Evolutionary conservation across 208 protist genomes (phyloP), one percentile per base, ranked within the genome.

Genomic region (Wallacemonas sp.): DNA sequence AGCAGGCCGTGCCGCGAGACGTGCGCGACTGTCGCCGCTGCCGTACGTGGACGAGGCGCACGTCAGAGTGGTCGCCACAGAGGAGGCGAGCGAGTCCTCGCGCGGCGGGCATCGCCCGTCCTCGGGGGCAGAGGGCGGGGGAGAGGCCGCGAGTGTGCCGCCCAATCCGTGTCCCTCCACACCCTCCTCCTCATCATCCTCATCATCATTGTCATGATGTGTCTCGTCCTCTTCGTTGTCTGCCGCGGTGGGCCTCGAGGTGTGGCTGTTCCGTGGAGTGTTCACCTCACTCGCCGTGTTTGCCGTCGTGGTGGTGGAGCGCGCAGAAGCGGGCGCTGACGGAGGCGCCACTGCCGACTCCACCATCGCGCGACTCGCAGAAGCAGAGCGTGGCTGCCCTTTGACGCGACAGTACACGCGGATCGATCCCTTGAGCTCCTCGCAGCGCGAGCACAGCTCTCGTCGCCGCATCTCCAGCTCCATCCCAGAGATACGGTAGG

Each of bases 381-480:
- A 20, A 3, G 54, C 54, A 25, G 32, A 31, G 5, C 8, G 12
- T 23, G 14, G 12, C 3, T 23, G 10, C 10, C 87, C 87, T 57
- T 89, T 91, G n/a, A 96, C 87, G 7, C 93, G 88, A 61, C 93
- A 96, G 76, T 92, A 96, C 32, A 97, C 93, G 18, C 93, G 85
- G 70, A 97, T 97, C 4, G 89, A 86, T 12, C 93, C 93, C 45
- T 94, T 94, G 26, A 97, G 49, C 72, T 93, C 90, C 70, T 96
- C 91, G 62, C 81, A 91, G 16, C 75, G 72, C 11, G 85, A 80
- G 71, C 84, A 91, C 28, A 93, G 74, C 66, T 80, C 82, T 11
- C 91, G 80, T 28, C 91, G 87, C 2, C 68, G n/a, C 57, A 96
- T 31, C 77, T 96, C 87, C 12, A 36, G 63, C 71, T 86, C 63